Evolutionary conservation across 2,329 filamentous ascomycete species (phyloP), one percentile per base, ranked within the genome.

Genomic region (Cercospora sesami): DNA sequence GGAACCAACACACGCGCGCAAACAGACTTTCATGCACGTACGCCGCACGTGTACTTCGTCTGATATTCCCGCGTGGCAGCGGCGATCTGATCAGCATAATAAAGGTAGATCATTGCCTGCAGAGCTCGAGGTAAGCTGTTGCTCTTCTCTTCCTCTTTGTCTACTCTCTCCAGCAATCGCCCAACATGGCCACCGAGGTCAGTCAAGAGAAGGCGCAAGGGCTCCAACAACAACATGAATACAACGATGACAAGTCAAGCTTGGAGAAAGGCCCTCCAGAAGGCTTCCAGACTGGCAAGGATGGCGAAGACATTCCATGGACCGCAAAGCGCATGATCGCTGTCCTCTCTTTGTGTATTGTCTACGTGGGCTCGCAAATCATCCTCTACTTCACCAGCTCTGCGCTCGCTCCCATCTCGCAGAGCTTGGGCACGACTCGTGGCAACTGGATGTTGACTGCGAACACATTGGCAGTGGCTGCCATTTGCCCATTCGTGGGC

Each of bases 351-450:
- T 67, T 73, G 48, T 73, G 71, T 30, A 66, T 70, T 16, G 69
- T 73, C 60, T 73, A 73, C 26, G 71, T 73, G 36, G 71, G 71
- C 45, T 72, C 69, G 12, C 71, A 73, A 36, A 73, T 73, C 39
- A 68, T 71, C 45, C 69, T 73, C 28, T 71, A 73, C 68, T 73
- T 73, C 66, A 67, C 69, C 58, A 70, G 68, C 66, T 73, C 71
- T 1, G 63, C 64, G 12, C 64, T 73, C 4, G 45, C 62, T 7
- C 30, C 66, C 36, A 73, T 73, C 23, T 66, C 68, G 16, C 31
- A 62, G 30, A 68, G 66, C 26, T 67, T 73, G 30, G 59, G 61
- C n/a, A 70, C 69, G 16, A 68, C 48, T 16, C 60, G 57, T n/a
- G 66, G 64, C 14, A 73, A 73, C 58, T 73, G 71, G 71, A 71